These are phyloP conservation scores for Bolboschoenus planiculmis DNA, from an alignment of 176 grass and related monocot species.

Conservation along the genomic window DNA sequence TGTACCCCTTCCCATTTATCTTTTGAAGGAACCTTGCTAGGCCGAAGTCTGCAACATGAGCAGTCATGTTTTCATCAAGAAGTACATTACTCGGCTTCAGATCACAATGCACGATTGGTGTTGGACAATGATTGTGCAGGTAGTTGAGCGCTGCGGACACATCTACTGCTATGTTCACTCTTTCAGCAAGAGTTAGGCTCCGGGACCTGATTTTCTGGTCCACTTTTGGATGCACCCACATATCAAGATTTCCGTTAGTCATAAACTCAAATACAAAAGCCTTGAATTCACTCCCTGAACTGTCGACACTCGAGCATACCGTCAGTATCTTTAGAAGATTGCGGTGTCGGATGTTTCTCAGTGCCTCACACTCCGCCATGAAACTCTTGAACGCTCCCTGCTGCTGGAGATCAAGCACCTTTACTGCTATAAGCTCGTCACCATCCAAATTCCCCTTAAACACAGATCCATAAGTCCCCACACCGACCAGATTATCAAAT, in stretches of 20 bases:
- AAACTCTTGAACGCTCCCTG: conserved; percentile 35
- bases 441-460: conserved; percentile 34
- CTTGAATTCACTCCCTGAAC: conserved; percentile 36
- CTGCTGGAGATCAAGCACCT: conserved; percentile 37
- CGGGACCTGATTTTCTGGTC: neutral
- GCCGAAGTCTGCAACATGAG: conserved; percentile 37
- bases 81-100: conserved; percentile 46
- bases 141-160: conserved; percentile 33
- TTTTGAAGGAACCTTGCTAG: conserved; percentile 32
- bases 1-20: neutral
- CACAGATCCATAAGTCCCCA: conserved; percentile 36
- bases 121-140: conserved; percentile 35
- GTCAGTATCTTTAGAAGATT: conserved; percentile 51
- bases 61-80: conserved; percentile 36
- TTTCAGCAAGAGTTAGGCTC: conserved; percentile 19
- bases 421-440: conserved; percentile 23
- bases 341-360: conserved; percentile 37
- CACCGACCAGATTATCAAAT: conserved; percentile 32
- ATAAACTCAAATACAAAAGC: conserved; percentile 54
- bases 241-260: conserved; percentile 43
- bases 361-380: conserved; percentile 42
- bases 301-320: conserved; percentile 34
- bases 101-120: conserved; percentile 48
- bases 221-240: conserved; percentile 36
- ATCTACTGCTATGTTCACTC: conserved; percentile 40